These are phyloP conservation scores for Panicum virgatum DNA, from an alignment of 202 grass and related monocot species.

Conservation along the genomic window DNA sequence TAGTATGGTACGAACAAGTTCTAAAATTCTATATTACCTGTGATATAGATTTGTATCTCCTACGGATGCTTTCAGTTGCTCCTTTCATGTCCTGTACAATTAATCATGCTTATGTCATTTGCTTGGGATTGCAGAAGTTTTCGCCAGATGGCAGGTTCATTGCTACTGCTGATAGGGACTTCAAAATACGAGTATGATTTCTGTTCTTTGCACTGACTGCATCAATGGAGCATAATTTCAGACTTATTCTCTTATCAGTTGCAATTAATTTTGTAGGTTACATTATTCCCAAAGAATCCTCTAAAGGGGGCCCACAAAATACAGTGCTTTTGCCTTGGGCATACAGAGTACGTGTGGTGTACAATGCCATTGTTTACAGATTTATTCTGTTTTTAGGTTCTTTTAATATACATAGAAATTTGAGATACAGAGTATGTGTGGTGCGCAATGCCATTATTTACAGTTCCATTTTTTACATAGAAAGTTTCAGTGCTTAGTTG, in stretches of 20 bases:
- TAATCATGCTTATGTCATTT: not conserved
- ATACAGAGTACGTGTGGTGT: constrained; percentile 73
- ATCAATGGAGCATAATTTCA: constrained; percentile 3
- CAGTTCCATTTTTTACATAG: not conserved
- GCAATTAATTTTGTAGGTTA: constrained; percentile 57
- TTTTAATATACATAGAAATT: not conserved
- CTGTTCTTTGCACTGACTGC: constrained; percentile 14
- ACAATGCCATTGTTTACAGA: constrained; percentile 17
- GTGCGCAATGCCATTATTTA: constrained; percentile 1
- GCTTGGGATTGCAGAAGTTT: constrained; percentile 60
- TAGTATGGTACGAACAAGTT: constrained; percentile 63
- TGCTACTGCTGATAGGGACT: constrained; percentile 87
- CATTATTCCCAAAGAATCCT: constrained; percentile 65
- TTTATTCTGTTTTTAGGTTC: constrained; percentile 4
- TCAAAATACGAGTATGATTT: constrained; percentile 86
- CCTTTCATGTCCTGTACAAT: not conserved
- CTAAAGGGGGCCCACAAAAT: constrained; percentile 75
- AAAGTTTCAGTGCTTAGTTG: not conserved
- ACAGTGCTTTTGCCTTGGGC: constrained; percentile 98
- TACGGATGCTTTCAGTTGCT: not conserved
- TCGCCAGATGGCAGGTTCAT: constrained; percentile 84
- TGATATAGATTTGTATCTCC: constrained; percentile 11
- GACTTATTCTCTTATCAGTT: not conserved
- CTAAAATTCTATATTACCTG: constrained; percentile 2
- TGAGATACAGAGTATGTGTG: constrained; percentile 74